These are phyloP conservation scores for Pisolithus marmoratus DNA, from an alignment of 768 basidiomycete genomes.

Conservation along the genomic window DNA sequence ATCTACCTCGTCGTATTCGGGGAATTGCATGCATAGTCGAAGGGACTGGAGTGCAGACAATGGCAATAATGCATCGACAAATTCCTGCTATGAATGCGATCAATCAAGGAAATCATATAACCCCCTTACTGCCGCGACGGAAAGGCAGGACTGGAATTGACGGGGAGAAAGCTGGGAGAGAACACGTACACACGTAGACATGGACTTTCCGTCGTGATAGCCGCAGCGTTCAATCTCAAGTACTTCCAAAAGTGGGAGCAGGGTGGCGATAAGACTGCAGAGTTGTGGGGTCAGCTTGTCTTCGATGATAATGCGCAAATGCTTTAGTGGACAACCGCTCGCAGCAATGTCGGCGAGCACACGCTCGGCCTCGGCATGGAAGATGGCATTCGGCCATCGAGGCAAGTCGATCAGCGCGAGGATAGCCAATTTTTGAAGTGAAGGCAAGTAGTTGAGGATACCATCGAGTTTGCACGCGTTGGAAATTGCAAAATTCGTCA, in stretches of 20 bases:
- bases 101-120: conserved; percentile 23
- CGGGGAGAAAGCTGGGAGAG: conserved; percentile 9
- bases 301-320: conserved; percentile 31
- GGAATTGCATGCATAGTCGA: conserved; percentile 33
- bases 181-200: conserved; percentile 30
- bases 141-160: conserved; percentile 8
- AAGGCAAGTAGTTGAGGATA: conserved; percentile 25
- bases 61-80: conserved; percentile 26
- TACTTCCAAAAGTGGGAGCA: conserved; percentile 27
- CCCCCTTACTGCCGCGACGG: conserved; percentile 24
- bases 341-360: conserved; percentile 25
- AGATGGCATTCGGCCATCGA: conserved; percentile 32
- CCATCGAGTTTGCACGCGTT: conserved; percentile 28
- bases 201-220: conserved; percentile 33
- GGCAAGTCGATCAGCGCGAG: conserved; percentile 31
- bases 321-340: conserved; percentile 28
- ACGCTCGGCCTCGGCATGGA: conserved; percentile 26
- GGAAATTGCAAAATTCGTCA: conserved; percentile 31
- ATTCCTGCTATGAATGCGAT: conserved; percentile 28
- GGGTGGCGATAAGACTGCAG: conserved; percentile 23
- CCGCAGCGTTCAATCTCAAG: conserved; percentile 32
- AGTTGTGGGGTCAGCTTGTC: conserved; percentile 30
- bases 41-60: conserved; percentile 23
- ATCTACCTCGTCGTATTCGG: conserved; percentile 28
- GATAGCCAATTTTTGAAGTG: conserved; percentile 24